Percentiles rank a stretch among this genome's conserved stretches.
Evolutionary conservation across 176 grass and related monocot species (phyloP).

Genomic region (Juncus inflexus): DNA sequence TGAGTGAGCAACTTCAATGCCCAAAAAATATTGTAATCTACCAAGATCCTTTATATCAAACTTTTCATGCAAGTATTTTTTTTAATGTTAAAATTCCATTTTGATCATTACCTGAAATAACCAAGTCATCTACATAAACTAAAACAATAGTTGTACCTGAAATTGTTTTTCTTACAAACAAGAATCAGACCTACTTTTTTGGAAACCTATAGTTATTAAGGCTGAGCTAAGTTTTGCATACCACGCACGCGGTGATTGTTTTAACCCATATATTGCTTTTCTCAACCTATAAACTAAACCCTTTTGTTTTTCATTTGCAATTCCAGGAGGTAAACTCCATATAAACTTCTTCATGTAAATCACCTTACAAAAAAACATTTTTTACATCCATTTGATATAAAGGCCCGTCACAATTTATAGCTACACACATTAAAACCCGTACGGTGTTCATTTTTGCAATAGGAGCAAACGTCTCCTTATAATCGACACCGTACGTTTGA

Average conservation of each 20-base stretch:
- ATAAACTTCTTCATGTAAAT: constrained; percentile 22
- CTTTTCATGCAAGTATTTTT: background rate
- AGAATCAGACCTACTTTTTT: background rate
- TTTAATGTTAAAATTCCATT: constrained; percentile 1
- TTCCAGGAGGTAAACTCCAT: constrained; percentile 7
- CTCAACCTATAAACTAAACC: background rate
- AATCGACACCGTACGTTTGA: constrained; percentile 9
- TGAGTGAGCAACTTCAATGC: constrained; percentile 6
- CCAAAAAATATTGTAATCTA: background rate
- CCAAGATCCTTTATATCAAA: constrained; percentile 15
- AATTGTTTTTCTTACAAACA: background rate
- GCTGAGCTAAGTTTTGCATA: background rate
- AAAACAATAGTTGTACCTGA: background rate
- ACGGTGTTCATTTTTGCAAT: constrained; percentile 18
- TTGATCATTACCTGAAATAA: background rate
- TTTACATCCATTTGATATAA: constrained; percentile 28
- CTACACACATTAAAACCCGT: background rate
- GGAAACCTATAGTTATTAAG: background rate
- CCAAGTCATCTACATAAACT: background rate
- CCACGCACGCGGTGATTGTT: constrained; percentile 3
- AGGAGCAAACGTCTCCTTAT: constrained; percentile 4
- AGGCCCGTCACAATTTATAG: background rate
- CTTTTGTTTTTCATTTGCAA: background rate
- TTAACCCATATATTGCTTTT: constrained; percentile 11
- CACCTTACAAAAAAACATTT: constrained; percentile 18